These are phyloP conservation scores for Waitea zeae DNA, from an alignment of 1,284 basidiomycete species.

Conservation along the genomic window DNA sequence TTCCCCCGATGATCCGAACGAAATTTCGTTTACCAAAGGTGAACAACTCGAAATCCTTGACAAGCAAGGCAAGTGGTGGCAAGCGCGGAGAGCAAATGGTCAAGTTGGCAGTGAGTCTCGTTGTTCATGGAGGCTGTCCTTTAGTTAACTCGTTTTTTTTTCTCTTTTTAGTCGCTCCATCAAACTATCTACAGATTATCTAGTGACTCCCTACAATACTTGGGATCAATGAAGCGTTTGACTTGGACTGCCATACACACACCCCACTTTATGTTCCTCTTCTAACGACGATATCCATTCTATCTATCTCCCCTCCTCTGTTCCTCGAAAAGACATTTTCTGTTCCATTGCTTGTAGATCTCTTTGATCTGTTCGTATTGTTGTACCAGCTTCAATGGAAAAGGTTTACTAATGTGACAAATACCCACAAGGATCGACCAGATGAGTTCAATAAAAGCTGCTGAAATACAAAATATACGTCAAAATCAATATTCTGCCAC, in stretches of 20 bases:
- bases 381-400: too few relatives aligned
- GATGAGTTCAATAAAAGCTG: too few relatives aligned
- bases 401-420: too few relatives aligned
- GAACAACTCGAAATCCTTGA: constrained; percentile 91
- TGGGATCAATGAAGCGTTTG: too few relatives aligned
- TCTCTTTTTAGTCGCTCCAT: constrained; percentile 45
- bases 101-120: constrained; percentile 60
- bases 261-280: background rate
- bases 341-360: too few relatives aligned
- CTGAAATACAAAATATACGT: too few relatives aligned
- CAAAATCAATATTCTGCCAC: background rate
- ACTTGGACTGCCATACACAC: background rate
- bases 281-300: background rate
- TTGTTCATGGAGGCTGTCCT: too few relatives aligned
- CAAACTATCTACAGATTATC: constrained; percentile 67
- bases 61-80: constrained; percentile 93
- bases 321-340: too few relatives aligned
- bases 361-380: too few relatives aligned
- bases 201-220: too few relatives aligned
- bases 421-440: too few relatives aligned
- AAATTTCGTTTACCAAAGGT: constrained; percentile 88
- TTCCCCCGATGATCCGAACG: constrained; percentile 87
- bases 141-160: constrained; percentile 8
- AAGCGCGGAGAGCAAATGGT: constrained; percentile 77
- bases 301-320: background rate